These are phyloP conservation scores for Tolypocladium album DNA, from an alignment of 2,329 filamentous ascomycete genomes.

Conservation along the genomic window DNA sequence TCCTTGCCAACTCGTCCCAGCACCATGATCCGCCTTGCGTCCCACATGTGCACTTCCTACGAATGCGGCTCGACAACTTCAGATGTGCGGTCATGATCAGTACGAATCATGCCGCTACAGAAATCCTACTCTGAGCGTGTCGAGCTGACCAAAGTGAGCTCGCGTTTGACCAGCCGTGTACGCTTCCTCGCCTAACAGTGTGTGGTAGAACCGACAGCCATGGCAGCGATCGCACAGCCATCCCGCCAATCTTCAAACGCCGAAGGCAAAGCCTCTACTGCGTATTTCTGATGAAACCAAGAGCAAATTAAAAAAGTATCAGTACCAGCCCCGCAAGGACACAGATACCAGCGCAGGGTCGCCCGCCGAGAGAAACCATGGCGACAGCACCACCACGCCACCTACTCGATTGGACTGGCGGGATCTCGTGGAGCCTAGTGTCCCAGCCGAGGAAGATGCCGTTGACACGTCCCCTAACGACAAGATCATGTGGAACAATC, in stretches of 20 bases:
- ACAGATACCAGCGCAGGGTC: slow-evolving; percentile 4
- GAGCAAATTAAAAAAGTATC: slow-evolving; percentile 49
- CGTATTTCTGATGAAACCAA: slow-evolving; percentile 49
- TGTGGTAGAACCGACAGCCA: slow-evolving; percentile 25
- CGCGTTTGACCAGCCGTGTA: slow-evolving; percentile 1
- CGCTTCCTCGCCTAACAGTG: slow-evolving; percentile 5
- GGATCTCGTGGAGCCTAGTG: slow-evolving; percentile 41
- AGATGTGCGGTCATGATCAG: slow-evolving; percentile 8
- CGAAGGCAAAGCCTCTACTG: slow-evolving; percentile 26
- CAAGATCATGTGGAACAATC: slow-evolving; percentile 49
- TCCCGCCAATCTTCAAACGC: slow-evolving; percentile 25
- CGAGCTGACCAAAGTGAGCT: slow-evolving; percentile 20
- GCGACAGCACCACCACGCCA: slow-evolving; percentile 29
- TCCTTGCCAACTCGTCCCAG: not conserved
- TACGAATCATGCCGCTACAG: slow-evolving; percentile 24
- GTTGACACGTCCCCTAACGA: slow-evolving; percentile 47
- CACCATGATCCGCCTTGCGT: not conserved
- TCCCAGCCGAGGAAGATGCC: slow-evolving; percentile 30
- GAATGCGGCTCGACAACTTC: slow-evolving; percentile 6
- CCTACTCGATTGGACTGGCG: slow-evolving; percentile 44
- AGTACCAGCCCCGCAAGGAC: slow-evolving; percentile 19
- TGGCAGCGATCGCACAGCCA: slow-evolving; percentile 47
- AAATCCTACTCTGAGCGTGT: slow-evolving; percentile 29
- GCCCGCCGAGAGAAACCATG: slow-evolving; percentile 4
- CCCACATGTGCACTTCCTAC: not conserved